A percentile compares a stretch with the other conserved stretches of the same genome.
Conservation (phyloP, 1,284 basidiomycete species). For the Psilocybe mexicana region DNA sequence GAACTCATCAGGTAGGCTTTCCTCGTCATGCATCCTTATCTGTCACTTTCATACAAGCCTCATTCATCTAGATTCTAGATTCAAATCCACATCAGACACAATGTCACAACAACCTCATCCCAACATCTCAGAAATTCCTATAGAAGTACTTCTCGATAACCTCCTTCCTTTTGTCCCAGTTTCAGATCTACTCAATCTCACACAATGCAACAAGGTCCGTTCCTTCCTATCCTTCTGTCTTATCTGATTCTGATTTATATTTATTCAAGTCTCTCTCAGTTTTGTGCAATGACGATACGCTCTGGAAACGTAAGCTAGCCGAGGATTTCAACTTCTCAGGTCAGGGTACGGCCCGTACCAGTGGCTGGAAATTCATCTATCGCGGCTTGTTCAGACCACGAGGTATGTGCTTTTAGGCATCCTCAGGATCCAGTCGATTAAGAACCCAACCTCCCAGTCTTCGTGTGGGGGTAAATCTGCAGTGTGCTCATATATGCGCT, state of each 20-base stretch:
- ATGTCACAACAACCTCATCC: conserved; percentile 15
- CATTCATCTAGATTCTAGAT: not conserved
- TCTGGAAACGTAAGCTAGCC: conserved; percentile 75
- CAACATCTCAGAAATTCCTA: conserved; percentile 53
- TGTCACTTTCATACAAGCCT: not conserved
- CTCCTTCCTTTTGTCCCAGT: conserved; percentile 62
- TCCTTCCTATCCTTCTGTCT: not conserved
- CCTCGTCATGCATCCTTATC: not conserved
- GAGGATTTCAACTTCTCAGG: conserved; percentile 81
- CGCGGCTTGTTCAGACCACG: conserved; percentile 61
- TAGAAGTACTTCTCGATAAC: conserved; percentile 76
- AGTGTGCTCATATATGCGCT: not conserved
- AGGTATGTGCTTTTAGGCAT: conserved; percentile 29
- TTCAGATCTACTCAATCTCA: conserved; percentile 61
- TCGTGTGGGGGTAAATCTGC: conserved; percentile 74
- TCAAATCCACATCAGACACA: not conserved
- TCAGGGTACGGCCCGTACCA: conserved; percentile 65
- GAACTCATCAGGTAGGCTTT: not conserved
- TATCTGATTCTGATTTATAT: not conserved
- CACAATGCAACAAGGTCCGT: conserved; percentile 51
- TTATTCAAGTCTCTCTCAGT: conserved; percentile 47
- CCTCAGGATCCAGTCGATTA: not conserved
- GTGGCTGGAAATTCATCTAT: conserved; percentile 82
- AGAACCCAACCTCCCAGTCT: conserved; percentile 32
- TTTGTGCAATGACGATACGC: conserved; percentile 70